Percentiles rank a stretch among this genome's conserved stretches.
These are phyloP conservation scores for Colletotrichum sp. DNA, from an alignment of 2,329 filamentous ascomycete genomes.

Conservation along the genomic window DNA sequence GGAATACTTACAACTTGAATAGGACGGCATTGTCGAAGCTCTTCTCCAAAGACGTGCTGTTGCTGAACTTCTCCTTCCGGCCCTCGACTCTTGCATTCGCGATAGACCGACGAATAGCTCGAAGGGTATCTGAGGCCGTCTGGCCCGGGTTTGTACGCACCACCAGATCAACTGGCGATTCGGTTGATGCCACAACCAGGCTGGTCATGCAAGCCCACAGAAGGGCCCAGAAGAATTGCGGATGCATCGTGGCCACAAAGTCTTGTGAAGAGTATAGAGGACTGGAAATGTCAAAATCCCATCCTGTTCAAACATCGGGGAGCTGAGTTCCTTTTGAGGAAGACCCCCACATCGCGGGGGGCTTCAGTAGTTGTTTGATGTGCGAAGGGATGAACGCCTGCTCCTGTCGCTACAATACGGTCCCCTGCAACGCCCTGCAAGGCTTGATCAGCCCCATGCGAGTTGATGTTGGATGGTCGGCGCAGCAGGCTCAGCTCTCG, in stretches of 20 bases:
- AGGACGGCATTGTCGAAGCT: slow-evolving; percentile 44
- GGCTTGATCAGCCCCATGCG: not conserved
- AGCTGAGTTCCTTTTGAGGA: not conserved
- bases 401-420: not conserved
- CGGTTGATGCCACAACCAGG: not conserved
- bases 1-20: slow-evolving; percentile 33
- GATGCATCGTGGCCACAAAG: not conserved
- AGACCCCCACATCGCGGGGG: not conserved
- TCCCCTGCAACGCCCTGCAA: not conserved
- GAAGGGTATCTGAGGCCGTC: not conserved
- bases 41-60: slow-evolving; percentile 38
- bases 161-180: not conserved
- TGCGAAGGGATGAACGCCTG: not conserved
- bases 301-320: not conserved
- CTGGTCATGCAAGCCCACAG: not conserved
- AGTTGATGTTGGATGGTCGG: not conserved
- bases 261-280: not conserved
- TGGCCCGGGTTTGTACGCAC: not conserved
- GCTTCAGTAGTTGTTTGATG: not conserved
- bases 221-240: not conserved
- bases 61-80: slow-evolving; percentile 16
- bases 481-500: not conserved
- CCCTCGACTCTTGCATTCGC: not conserved
- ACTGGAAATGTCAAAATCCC: not conserved
- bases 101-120: not conserved